phyloP scores from a whole-genome alignment of 495 filamentous ascomycete genomes.

The Aspergillus leporis region DNA sequence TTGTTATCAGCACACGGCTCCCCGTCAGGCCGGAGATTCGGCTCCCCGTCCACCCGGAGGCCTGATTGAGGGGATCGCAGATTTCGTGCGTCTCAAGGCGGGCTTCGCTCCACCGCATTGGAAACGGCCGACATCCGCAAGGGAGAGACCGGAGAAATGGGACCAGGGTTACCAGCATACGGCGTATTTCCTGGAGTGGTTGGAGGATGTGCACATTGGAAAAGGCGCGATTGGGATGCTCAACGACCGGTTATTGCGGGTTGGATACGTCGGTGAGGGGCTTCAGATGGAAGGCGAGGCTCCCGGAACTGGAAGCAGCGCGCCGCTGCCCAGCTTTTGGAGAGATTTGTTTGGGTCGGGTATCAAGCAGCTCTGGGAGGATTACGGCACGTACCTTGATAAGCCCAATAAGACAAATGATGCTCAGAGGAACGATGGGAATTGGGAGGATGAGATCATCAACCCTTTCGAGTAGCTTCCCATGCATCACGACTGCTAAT shows the following conservation, averaged over 20 bases:
- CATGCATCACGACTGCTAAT: neutral
- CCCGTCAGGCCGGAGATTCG: constrained; percentile 40
- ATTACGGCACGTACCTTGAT: constrained; percentile 60
- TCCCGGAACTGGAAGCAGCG: constrained; percentile 29
- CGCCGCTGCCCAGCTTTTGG: constrained; percentile 59
- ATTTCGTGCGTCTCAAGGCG: constrained; percentile 83
- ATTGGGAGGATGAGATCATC: constrained; percentile 35
- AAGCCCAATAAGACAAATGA: neutral
- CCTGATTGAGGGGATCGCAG: constrained; percentile 88
- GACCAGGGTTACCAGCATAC: constrained; percentile 93
- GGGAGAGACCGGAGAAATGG: constrained; percentile 59
- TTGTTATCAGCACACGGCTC: constrained; percentile 83
- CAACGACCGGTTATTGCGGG: constrained; percentile 67
- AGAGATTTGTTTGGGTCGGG: constrained; percentile 60
- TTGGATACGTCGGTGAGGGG: constrained; percentile 40
- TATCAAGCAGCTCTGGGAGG: constrained; percentile 70
- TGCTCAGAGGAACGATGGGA: constrained; percentile 12
- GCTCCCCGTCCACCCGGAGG: constrained; percentile 61
- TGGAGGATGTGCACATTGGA: constrained; percentile 70
- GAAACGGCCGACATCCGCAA: constrained; percentile 56
- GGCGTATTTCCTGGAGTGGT: constrained; percentile 80
- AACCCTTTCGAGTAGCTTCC: constrained; percentile 16
- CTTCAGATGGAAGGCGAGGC: constrained; percentile 39
- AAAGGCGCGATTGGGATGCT: constrained; percentile 68
- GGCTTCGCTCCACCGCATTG: constrained; percentile 82